A percentile compares a stretch with the other conserved stretches of the same genome.
Conservation (phyloP, 768 basidiomycete species). For the Tremella yokohamensis region DNA sequence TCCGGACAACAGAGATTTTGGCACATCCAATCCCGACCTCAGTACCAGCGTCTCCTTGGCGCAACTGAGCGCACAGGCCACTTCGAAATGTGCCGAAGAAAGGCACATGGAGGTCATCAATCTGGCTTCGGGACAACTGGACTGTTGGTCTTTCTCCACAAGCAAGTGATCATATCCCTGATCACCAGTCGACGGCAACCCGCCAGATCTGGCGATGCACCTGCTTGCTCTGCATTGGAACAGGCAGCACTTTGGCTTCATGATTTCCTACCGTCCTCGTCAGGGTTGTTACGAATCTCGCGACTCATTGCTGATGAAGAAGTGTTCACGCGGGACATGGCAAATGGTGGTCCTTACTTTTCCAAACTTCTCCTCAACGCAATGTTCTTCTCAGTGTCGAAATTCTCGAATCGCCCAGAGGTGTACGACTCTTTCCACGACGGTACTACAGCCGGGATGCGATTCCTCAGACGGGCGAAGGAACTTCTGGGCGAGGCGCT, state of each 20-base stretch:
- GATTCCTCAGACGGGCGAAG: conserved; percentile 26
- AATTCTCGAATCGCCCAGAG: conserved; percentile 25
- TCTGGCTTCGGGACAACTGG: conserved; percentile 14
- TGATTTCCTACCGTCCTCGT: conserved; percentile 29
- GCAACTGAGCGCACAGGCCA: conserved; percentile 10
- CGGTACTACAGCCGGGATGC: conserved; percentile 13
- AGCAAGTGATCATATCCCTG: no score
- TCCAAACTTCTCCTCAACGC: conserved; percentile 33
- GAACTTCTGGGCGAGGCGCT: conserved; percentile 23
- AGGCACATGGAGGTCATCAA: conserved; percentile 21
- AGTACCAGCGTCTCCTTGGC: conserved; percentile 7
- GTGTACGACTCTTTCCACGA: conserved; percentile 20
- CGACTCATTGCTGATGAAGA: not conserved
- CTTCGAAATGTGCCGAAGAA: conserved; percentile 9
- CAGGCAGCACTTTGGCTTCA: conserved; percentile 28
- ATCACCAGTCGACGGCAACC: conserved; percentile 21
- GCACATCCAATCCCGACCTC: conserved; percentile 1
- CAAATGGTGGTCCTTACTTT: conserved; percentile 22
- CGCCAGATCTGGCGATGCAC: conserved; percentile 28
- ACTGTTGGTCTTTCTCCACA: conserved; percentile 6
- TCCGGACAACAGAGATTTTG: conserved; percentile 8
- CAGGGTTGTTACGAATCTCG: not conserved
- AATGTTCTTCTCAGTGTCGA: conserved; percentile 26
- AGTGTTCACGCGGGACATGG: conserved; percentile 30
- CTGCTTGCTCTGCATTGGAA: conserved; percentile 33